Conservation (phyloP, 176 grass and related monocot species). For the maize (Zea mays) region Zm-B73-REFERENCE-NAM-5.0 NC_050096.1:294909001-294909500, state of each 20-base stretch:
- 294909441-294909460: slow-evolving; percentile 56
- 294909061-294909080: neutral
- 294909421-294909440: slow-evolving; percentile 51
- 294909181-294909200: no score
- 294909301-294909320: slow-evolving; percentile 25
- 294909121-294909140: no score
- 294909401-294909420: neutral
- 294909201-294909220: no score
- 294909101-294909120: neutral
- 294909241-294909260: no score
- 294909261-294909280: neutral
- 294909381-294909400: neutral
- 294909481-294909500: slow-evolving; percentile 62
- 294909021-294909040: neutral
- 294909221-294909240: no score
- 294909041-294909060: neutral
- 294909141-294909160: no score
- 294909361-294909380: slow-evolving; percentile 35
- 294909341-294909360: slow-evolving; percentile 13
- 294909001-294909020: neutral
- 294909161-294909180: no score
- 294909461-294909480: slow-evolving; percentile 83
- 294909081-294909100: neutral
- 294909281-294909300: slow-evolving; percentile 9
- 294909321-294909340: slow-evolving; percentile 27